Evolutionary conservation across 768 basidiomycete genomes (phyloP).

Genomic region (Psilocybe cyanescens): DNA sequence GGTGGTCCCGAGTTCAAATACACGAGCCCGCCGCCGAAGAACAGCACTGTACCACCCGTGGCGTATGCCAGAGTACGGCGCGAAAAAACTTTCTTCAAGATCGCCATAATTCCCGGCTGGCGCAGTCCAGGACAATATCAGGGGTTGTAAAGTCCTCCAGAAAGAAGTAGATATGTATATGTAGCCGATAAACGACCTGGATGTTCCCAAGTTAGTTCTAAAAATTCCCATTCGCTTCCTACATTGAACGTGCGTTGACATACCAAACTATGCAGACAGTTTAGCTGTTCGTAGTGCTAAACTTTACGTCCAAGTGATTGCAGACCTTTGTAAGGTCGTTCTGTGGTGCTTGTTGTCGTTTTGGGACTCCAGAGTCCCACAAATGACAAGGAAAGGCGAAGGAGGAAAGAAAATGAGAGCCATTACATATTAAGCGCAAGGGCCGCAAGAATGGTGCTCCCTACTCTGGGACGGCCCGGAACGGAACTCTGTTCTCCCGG

Average conservation of each 20-base stretch:
- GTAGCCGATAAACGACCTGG: neutral
- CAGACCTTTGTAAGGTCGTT: neutral
- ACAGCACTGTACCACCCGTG: constrained; percentile 54
- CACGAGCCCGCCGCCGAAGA: constrained; percentile 65
- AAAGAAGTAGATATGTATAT: neutral
- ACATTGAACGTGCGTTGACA: neutral
- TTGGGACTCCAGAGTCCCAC: neutral
- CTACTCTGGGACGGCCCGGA: neutral
- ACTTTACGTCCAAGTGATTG: neutral
- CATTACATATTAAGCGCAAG: neutral
- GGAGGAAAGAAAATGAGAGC: neutral
- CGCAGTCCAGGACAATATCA: neutral
- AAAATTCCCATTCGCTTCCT: constrained; percentile 1
- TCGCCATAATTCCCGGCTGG: constrained; percentile 26
- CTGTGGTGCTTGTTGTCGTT: neutral
- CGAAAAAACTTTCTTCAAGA: constrained; percentile 51
- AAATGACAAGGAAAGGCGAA: neutral
- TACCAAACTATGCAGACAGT: neutral
- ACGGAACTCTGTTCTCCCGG: neutral
- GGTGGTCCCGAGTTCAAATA: constrained; percentile 77
- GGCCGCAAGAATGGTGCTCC: neutral
- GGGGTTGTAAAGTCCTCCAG: neutral
- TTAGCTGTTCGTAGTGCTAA: neutral
- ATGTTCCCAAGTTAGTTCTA: neutral
- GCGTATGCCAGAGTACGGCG: constrained; percentile 57